Base-by-base conservation (phyloP, 2,329 filamentous ascomycete genomes). In the Sporothrix brasiliensis region DNA sequence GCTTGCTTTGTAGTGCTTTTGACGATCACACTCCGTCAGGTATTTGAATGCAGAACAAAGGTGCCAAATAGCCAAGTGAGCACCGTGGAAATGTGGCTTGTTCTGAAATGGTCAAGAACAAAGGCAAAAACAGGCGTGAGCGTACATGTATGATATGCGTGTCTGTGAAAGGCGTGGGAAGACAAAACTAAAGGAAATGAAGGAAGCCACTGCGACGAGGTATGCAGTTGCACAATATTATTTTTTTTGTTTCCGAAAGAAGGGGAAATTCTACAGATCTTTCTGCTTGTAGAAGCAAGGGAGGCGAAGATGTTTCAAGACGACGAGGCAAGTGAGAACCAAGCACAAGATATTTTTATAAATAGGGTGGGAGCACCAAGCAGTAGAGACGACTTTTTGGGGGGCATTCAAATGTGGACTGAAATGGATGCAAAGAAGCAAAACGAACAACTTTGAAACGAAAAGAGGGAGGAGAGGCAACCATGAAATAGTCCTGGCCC, bases 281-380 rank as follows among this genome's bases (percentile, higher is more conserved):
- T 63, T 21, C 58, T 63, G 58, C n/a, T 47, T 63, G 58, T 63
- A 21, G 58, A 63, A 50, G 61, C 21, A 65, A 65, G 61, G 61
- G 61, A 14, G 11, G 0, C 14, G 61, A 65, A 7, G 11, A 16
- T 44, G n/a, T 47, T 27, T 49, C 34, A 41, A n/a, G 41, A 30
- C 14, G 41, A 27, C 6, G 44, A 34, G 41, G 61, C 61, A 65
- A 30, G 61, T 65, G 61, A 16, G 41, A 50, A 27, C 39, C 14
- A 65, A 44, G 44, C 39, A 63, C 58, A 63, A 63, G 34, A 7
- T 47, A 47, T 27, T 27, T 63, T n/a, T 34, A 63, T 34, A 47
- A 34, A 30, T n/a, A 47, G 60, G 30, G 44, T 30, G 27, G 58
- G 58, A 63, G 58, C 39, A 39, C 16, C 41, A 24, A 1, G 19